Percentiles rank a stretch among this genome's conserved stretches.
These are phyloP conservation scores for Phaeophleospora eucalypticola DNA, from an alignment of 2,329 filamentous ascomycete genomes.

Conservation along the genomic window DNA sequence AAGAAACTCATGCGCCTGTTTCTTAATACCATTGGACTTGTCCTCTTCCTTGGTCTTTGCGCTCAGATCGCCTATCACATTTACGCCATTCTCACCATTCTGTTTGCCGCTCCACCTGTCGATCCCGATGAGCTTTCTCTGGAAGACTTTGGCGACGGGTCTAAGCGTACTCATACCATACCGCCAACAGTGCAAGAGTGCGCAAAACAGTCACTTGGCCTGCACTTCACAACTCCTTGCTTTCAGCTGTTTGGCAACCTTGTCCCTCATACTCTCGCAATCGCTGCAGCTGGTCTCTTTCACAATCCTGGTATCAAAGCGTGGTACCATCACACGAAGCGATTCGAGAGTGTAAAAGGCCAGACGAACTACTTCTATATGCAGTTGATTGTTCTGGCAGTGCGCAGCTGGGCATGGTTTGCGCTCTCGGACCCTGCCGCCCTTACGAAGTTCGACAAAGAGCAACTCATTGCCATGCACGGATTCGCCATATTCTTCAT, in stretches of 20 bases:
- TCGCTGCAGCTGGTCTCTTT: slow-evolving; percentile 26
- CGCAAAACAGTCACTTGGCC: slow-evolving; percentile 8
- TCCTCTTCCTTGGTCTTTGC: slow-evolving; percentile 21
- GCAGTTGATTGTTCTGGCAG: slow-evolving; percentile 56
- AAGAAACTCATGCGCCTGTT: slow-evolving; percentile 29
- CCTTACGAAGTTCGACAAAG: slow-evolving; percentile 21
- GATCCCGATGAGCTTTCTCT: slow-evolving; percentile 1
- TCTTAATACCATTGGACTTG: slow-evolving; percentile 20
- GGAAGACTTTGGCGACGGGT: not conserved
- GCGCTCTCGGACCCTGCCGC: slow-evolving; percentile 25
- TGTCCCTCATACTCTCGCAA: slow-evolving; percentile 23
- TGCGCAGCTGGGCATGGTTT: slow-evolving; percentile 46
- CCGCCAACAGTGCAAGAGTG: slow-evolving; percentile 14
- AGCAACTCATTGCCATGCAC: slow-evolving; percentile 50
- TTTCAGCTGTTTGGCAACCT: slow-evolving; percentile 20
- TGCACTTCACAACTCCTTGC: slow-evolving; percentile 23
- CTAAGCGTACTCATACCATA: not conserved
- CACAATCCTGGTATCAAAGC: slow-evolving; percentile 32
- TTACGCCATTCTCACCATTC: slow-evolving; percentile 21
- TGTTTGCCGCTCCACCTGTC: slow-evolving; percentile 1
- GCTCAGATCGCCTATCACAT: slow-evolving; percentile 28
- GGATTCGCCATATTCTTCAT: slow-evolving; percentile 52
- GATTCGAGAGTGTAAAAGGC: slow-evolving; percentile 26
- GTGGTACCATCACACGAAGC: slow-evolving; percentile 29
- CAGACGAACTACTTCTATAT: slow-evolving; percentile 63